These are phyloP conservation scores for Cavenderia fasciculata DNA, from an alignment of 78 protist species.

Conservation along the genomic window DNA sequence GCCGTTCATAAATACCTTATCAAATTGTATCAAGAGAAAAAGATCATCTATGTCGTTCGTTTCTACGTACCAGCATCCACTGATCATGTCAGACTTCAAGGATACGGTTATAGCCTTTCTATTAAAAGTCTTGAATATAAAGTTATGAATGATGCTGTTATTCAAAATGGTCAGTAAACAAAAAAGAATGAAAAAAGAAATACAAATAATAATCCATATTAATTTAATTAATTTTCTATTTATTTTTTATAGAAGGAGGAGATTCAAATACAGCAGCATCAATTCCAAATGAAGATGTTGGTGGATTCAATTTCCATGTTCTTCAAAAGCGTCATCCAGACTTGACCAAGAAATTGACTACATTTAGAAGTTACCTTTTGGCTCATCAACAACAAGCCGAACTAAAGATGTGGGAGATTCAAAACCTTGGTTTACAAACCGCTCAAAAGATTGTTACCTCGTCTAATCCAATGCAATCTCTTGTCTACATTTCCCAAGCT, in stretches of 20 bases:
- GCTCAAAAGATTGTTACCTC: conserved; percentile 57
- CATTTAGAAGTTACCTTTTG: conserved; percentile 53
- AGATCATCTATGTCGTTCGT: conserved; percentile 27
- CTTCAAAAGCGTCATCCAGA: conserved; percentile 46
- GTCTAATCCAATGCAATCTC: conserved; percentile 40
- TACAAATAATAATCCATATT: background rate
- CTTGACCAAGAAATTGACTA: conserved; percentile 14
- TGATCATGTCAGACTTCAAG: conserved; percentile 51
- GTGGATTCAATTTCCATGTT: conserved; percentile 69
- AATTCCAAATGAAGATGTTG: conserved; percentile 52
- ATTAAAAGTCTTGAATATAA: conserved; percentile 89
- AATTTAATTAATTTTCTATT: background rate
- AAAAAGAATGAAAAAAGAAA: background rate
- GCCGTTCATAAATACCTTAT: background rate
- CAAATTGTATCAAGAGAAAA: conserved; percentile 2
- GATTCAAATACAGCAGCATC: background rate
- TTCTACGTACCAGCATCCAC: background rate
- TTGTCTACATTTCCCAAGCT: conserved; percentile 42
- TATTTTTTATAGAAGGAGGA: conserved; percentile 2
- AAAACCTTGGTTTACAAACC: conserved; percentile 72
- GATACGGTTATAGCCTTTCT: conserved; percentile 88
- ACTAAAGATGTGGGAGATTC: conserved; percentile 73
- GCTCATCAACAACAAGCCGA: conserved; percentile 34
- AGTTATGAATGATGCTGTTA: conserved; percentile 80
- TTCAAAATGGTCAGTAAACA: conserved; percentile 33